Conservation (phyloP, 345 rosid genomes). For the Physaria fendleri region DNA sequence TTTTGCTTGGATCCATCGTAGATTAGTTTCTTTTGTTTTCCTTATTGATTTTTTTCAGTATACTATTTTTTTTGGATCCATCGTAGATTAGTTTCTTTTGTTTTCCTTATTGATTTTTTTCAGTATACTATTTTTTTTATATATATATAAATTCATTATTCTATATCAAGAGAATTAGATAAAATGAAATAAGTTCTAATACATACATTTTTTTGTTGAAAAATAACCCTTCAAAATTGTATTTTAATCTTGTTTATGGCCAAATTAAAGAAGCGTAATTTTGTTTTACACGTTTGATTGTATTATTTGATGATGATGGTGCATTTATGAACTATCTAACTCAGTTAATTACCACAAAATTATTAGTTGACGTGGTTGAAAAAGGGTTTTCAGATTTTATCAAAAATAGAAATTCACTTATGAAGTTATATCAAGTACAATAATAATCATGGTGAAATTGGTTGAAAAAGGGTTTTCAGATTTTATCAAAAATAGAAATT, state of each 20-base stretch:
- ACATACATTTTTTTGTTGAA: too few species aligned
- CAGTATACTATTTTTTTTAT: background rate
- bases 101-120: background rate
- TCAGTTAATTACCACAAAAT: background rate
- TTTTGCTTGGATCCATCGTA: conserved; percentile 28
- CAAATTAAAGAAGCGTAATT: background rate
- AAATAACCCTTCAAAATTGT: background rate
- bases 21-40: conserved; percentile 19
- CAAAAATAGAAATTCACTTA: background rate
- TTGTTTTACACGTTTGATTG: too few species aligned
- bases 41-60: background rate
- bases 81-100: conserved; percentile 22
- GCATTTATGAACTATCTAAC: background rate
- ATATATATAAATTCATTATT: conserved; percentile 9
- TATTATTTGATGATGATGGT: background rate
- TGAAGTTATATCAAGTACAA: background rate
- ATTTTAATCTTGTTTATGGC: background rate
- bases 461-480: background rate
- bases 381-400: background rate
- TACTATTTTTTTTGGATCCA: conserved; percentile 18
- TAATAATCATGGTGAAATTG: background rate
- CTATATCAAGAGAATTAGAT: too few species aligned
- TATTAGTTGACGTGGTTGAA: background rate
- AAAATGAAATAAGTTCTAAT: too few species aligned
- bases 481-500: background rate